These are phyloP conservation scores for Cadophora malorum DNA, from an alignment of 2,329 filamentous ascomycete species.

Conservation along the genomic window DNA sequence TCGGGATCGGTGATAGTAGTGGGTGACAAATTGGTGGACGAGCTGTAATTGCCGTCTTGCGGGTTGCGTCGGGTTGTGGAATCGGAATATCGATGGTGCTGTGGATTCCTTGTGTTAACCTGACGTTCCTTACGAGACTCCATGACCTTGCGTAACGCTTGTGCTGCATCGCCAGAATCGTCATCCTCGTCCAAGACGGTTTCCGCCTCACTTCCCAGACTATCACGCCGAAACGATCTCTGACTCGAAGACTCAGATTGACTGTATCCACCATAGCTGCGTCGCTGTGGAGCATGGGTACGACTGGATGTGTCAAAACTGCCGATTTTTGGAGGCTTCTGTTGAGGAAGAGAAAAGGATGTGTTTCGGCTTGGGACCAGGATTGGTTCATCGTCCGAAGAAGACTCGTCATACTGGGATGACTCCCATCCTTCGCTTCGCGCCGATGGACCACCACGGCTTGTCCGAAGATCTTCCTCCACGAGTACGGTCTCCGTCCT, in stretches of 20 bases:
- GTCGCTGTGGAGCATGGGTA: slow-evolving; percentile 30
- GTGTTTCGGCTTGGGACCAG: slow-evolving; percentile 66
- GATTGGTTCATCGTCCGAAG: slow-evolving; percentile 69
- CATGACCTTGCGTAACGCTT: slow-evolving; percentile 63
- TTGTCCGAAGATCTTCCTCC: slow-evolving; percentile 35
- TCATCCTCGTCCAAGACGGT: slow-evolving; percentile 58
- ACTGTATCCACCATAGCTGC: slow-evolving; percentile 40
- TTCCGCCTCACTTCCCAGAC: slow-evolving; percentile 63
- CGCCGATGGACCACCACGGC: slow-evolving; percentile 31
- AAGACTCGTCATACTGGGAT: slow-evolving; percentile 55
- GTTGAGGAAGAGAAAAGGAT: slow-evolving; percentile 53
- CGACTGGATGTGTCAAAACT: slow-evolving; percentile 38
- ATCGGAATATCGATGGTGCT: slow-evolving; percentile 37
- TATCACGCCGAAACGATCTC: slow-evolving; percentile 36
- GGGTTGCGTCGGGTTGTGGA: slow-evolving; percentile 32
- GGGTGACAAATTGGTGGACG: slow-evolving; percentile 54
- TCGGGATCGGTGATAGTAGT: slow-evolving; percentile 58
- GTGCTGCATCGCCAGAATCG: slow-evolving; percentile 61
- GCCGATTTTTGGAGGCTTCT: slow-evolving; percentile 38
- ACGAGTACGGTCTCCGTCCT: slow-evolving; percentile 43
- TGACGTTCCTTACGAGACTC: slow-evolving; percentile 41
- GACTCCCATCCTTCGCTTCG: slow-evolving; percentile 51
- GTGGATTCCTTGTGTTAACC: slow-evolving; percentile 34
- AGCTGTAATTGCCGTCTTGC: slow-evolving; percentile 37
- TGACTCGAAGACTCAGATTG: slow-evolving; percentile 44